These are phyloP conservation scores for Fusarium coffeatum DNA, from an alignment of 2,329 filamentous ascomycete species.

Conservation along the genomic window DNA sequence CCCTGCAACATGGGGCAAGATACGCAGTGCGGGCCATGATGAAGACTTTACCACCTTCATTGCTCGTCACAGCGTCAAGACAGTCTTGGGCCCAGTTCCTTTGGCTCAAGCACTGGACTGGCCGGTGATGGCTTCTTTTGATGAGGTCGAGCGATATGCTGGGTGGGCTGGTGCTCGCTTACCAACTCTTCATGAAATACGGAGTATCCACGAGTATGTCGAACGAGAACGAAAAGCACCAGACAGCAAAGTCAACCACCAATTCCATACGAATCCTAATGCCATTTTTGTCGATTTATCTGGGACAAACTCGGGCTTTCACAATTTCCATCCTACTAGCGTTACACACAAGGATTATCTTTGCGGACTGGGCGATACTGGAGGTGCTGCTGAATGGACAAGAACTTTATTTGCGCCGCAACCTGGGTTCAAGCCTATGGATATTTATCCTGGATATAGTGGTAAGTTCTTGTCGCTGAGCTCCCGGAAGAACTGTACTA, in stretches of 20 bases:
- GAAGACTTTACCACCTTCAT: conserved; percentile 7
- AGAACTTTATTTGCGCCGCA: conserved; percentile 8
- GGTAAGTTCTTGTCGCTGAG: background rate
- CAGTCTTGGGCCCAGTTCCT: conserved; percentile 12
- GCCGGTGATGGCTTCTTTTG: conserved; percentile 26
- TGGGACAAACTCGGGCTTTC: conserved; percentile 19
- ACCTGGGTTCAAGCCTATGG: conserved; percentile 27
- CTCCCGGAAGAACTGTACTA: rapidly evolving
- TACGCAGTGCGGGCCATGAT: background rate
- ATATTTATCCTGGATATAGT: conserved; percentile 35
- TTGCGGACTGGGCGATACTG: conserved; percentile 23
- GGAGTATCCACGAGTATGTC: conserved; percentile 23
- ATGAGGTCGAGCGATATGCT: conserved; percentile 25
- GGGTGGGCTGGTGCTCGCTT: conserved; percentile 17
- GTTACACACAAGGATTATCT: conserved; percentile 19
- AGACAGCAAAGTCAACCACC: conserved; percentile 5
- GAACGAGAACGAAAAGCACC: conserved; percentile 6
- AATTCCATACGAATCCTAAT: conserved; percentile 4
- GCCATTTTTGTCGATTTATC: conserved; percentile 14
- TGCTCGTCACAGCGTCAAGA: conserved; percentile 20
- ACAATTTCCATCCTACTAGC: conserved; percentile 13
- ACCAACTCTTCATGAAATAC: conserved; percentile 27
- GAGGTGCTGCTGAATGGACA: conserved; percentile 34
- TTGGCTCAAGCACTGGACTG: conserved; percentile 19
- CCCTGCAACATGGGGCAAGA: conserved; percentile 16